Base-by-base conservation (phyloP, 169 alveolate genomes). In the Eimeria tenella region DNA sequence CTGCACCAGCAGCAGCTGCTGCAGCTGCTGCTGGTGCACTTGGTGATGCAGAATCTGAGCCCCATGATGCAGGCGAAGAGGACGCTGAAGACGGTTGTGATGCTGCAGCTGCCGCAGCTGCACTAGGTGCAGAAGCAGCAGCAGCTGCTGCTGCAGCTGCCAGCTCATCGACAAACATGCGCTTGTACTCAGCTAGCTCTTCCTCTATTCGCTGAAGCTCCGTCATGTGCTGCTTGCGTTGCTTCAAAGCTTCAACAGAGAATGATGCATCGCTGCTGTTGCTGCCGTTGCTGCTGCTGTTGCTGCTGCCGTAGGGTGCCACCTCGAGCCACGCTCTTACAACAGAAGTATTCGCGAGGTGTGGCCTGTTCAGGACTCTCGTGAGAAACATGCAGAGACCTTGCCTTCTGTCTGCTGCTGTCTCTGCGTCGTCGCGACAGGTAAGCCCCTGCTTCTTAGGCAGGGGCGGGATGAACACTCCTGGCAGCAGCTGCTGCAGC, bases 401-500 rank as follows among this genome's bases (percentile, higher is more conserved):
- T 55, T 96, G 96, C 75, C 96, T 90, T 52, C 98, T 90, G 68
- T 92, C 94, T 55, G 84, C 96, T 9, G 91, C 95, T 70, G 95
- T 90, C 23, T 81, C 94, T 15, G 90, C 93, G 81, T 95, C 96
- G 31, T 96, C 96, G 68, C 98, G 90, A 83, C 95, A 95, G 21
- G 56, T 75, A 31, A 96, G 95, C 83, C 95, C 95, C 63, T 95
- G 96, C 93, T 96, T 96, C 93, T 95, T 94, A 50, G 96, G 96
- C 17, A 96, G 58, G 17, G 98, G 98, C 49, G 98, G 98, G 25
- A 96, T 81, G 31, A 95, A 96, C 53, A 95, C 96, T 55, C 96
- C 95, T 73, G 95, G 87, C 77, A 95, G 96, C 49, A 95, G 90
- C 42, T 93, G 88, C 49, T 94, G 94, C 89, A 96, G 94, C 53